Base-by-base conservation (phyloP, 2,329 filamentous ascomycete species). In the Parastagonospora nodorum region DNA sequence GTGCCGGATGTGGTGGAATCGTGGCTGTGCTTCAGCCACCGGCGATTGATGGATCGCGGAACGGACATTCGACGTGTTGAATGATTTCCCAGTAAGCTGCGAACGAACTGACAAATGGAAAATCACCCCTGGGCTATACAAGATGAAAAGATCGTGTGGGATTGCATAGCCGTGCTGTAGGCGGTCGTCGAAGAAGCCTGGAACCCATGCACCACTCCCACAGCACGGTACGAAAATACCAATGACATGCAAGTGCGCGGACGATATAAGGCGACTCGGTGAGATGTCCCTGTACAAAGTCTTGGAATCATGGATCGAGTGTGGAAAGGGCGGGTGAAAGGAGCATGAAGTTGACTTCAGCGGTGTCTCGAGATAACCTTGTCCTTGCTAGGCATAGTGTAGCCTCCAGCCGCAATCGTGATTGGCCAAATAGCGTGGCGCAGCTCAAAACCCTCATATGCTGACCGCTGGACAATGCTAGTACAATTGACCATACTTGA, bases 21-120 rank as follows among this genome's bases (percentile, higher is more conserved):
- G 63, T 61, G 65, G 65, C 65, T 58, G 63, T 66, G 63, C 61
- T 58, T 64, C 61, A 66, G 64, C 66, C 61, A 60, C 51, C 57
- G 47, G 57, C 50, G 61, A 35, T 43, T 53, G 47, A 39, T 57
- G 42, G 48, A 45, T 43, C 55, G 39, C 12, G 9, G n/a, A 27
- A 5, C n/a, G 16, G 39, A 6, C 12, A 24, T n/a, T 19, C 8
- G 37, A 19, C n/a, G 8, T 24, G 15, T n/a, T 29, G 5, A 3
- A 24, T 28, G 24, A 29, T 4, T 14, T 29, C 12, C 12, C 39
- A 41, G 16, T n/a, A n/a, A 14, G 19, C 37, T 39, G 37, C 37
- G 24, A 24, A 9, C 30, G 14, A 15, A 31, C 12, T 10, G 14
- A 15, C n/a, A 19, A 19, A 10, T 14, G 16, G n/a, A 15, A 15